A percentile compares a stretch with the other conserved stretches of the same genome.
These are phyloP conservation scores for Fusarium camptoceras DNA, from an alignment of 2,329 filamentous ascomycete genomes.

Conservation along the genomic window DNA sequence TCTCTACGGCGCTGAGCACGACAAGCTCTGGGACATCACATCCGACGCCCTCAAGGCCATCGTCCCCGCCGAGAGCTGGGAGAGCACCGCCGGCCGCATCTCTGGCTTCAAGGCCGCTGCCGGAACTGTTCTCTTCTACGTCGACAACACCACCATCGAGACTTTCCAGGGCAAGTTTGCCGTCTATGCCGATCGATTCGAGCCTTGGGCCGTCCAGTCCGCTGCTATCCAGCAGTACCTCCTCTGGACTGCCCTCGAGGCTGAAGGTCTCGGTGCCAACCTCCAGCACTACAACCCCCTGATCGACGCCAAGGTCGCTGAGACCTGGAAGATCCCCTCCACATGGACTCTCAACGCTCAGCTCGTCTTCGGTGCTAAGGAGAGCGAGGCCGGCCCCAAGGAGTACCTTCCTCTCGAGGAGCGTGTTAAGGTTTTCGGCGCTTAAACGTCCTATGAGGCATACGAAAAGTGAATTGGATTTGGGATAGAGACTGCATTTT, in stretches of 20 bases:
- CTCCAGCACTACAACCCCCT: conserved; percentile 95
- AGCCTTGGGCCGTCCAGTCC: conserved; percentile 79
- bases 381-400: conserved; percentile 71
- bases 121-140: conserved; percentile 89
- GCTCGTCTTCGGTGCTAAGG: conserved; percentile 82
- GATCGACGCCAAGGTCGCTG: conserved; percentile 77
- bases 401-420: conserved; percentile 72
- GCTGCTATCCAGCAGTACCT: conserved; percentile 83
- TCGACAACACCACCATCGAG: conserved; percentile 76
- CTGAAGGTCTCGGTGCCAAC: conserved; percentile 87
- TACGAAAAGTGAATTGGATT: conserved; percentile 8
- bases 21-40: conserved; percentile 85
- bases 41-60: conserved; percentile 63
- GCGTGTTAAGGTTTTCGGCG: conserved; percentile 73
- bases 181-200: conserved; percentile 83
- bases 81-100: conserved; percentile 60
- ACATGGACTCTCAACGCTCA: conserved; percentile 85
- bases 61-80: conserved; percentile 73
- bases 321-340: conserved; percentile 75
- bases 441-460: conserved; percentile 49
- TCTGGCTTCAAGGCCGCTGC: conserved; percentile 75
- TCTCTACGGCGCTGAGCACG: conserved; percentile 84
- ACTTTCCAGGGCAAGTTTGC: conserved; percentile 76
- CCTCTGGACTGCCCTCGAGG: conserved; percentile 84
- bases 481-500: conserved; percentile 18